Base-by-base conservation (phyloP, 768 basidiomycete genomes). In the Lentinula detonsa region DNA sequence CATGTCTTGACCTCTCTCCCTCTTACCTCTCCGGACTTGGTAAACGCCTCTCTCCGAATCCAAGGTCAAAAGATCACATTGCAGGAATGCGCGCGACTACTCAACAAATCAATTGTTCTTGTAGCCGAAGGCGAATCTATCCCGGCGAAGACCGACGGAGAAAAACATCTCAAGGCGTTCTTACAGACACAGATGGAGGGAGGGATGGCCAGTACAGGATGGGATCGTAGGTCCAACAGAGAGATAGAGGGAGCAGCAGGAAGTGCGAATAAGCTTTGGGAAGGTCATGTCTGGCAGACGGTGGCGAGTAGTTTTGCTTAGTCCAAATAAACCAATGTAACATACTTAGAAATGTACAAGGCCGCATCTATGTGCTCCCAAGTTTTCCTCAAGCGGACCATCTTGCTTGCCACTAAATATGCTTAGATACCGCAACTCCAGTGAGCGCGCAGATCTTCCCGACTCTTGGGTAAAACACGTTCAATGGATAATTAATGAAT, bases 1-100 rank as follows among this genome's bases (percentile, higher is more conserved):
- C 66, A 77, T 52, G 64, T 74, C 49, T 67, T 75, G 53, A 75
- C 74, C 5, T 66, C 69, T 1, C 59, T 74, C 1, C 70, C 74
- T 1, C 50, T 64, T 0, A 56, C 63, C 15, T 56, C 55, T 5
- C 40, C 40, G 1, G 62, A 68, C 31, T 67, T 74, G 21, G 68
- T 69, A 7, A 61, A 77, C 57, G 62, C 60, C 1, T 68, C 68
- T 7, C 71, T 76, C 65, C 73, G 74, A 28, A 67, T 76, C 28
- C 63, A 77, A 61, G 76, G 75, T n/a, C 69, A 75, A 28, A 69
- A 72, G 4, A 62, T 43, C 11, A 68, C 67, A 8, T 65, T 74
- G 9, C 57, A 64, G 16, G 63, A 69, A 0, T 57, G 71, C 18
- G 75, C 62, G 10, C 66, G 7, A 62, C 64, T 50, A 55, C 73